phyloP scores from a whole-genome alignment of 2,329 filamentous ascomycete genomes.

The Eutypella sp. region DNA sequence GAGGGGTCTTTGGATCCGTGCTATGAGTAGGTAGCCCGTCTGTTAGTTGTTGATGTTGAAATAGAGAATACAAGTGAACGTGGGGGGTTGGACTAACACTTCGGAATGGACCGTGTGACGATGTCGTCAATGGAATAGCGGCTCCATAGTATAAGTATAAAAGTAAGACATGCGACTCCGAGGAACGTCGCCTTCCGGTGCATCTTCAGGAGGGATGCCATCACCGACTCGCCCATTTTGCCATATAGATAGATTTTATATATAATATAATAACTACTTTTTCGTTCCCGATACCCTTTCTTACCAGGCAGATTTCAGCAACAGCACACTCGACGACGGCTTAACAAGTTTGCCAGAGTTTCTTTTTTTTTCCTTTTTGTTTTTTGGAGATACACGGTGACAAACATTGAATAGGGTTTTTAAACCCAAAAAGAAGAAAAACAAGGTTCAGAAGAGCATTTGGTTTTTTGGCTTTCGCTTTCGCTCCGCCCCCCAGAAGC shows the following conservation, averaged over 20 bases:
- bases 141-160: background rate
- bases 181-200: background rate
- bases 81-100: background rate
- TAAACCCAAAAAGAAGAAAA: too few species aligned
- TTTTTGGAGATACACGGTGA: too few species aligned
- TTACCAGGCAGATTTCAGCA: too few species aligned
- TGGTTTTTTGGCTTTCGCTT: too few species aligned
- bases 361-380: too few species aligned
- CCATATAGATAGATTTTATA: background rate
- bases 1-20: too few species aligned
- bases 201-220: background rate
- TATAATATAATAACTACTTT: background rate
- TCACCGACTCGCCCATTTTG: background rate
- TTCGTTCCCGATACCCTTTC: background rate
- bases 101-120: background rate
- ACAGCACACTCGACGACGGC: too few species aligned
- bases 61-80: background rate
- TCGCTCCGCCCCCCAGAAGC: too few species aligned
- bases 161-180: background rate
- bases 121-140: background rate
- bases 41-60: background rate
- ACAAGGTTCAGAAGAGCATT: too few species aligned
- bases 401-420: too few species aligned
- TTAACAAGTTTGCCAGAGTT: too few species aligned
- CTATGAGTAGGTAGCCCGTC: too few species aligned